Percentiles rank a stretch among this genome's conserved stretches.
These are phyloP conservation scores for Candida neerlandica DNA, from an alignment of 1,139 yeast genomes.

Conservation along the genomic window DNA sequence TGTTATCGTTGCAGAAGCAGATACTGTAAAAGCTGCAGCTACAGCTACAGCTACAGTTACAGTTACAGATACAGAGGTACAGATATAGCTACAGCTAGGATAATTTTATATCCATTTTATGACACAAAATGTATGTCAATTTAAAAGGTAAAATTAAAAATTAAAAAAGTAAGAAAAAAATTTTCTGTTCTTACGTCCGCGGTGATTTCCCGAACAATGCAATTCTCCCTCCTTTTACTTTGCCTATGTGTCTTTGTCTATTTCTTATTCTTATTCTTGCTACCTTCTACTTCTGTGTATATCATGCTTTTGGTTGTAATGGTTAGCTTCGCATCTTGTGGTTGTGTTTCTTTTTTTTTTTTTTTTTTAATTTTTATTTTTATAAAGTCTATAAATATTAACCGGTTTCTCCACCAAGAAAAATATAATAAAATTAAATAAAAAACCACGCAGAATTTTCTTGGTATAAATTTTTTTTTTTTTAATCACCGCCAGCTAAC, in stretches of 20 bases:
- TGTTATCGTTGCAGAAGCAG: too few species aligned
- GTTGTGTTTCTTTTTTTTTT: neutral
- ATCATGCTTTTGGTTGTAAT: neutral
- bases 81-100: neutral
- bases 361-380: neutral
- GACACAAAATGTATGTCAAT: neutral
- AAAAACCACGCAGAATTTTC: neutral
- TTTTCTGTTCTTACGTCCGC: neutral
- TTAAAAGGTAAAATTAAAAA: neutral
- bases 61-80: too few species aligned
- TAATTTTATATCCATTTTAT: neutral
- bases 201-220: conserved; percentile 1
- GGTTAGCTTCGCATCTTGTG: neutral
- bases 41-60: too few species aligned
- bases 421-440: neutral
- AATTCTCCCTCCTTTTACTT: neutral
- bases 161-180: neutral
- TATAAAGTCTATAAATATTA: neutral
- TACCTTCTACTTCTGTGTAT: neutral
- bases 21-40: too few species aligned
- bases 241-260: too few species aligned
- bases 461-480: neutral
- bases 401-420: neutral
- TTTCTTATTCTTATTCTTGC: too few species aligned
- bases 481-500: neutral